Conservation (phyloP, 2,329 filamentous ascomycete species). For the Plenodomus lindquistii region DNA sequence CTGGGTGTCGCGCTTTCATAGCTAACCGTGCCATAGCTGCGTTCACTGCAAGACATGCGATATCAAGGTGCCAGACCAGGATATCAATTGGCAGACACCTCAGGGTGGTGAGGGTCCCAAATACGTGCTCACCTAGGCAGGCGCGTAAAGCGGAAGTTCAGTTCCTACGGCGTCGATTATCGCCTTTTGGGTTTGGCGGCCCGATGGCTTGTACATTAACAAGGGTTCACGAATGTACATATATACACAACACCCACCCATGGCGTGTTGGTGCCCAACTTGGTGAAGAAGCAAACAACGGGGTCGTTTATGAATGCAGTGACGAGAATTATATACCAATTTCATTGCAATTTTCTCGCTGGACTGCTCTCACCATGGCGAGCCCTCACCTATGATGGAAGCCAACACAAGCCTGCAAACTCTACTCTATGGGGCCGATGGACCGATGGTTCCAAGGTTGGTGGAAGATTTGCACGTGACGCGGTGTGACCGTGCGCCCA, state of each 20-base stretch:
- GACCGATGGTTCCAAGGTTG: constrained; percentile 13
- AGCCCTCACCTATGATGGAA: not conserved
- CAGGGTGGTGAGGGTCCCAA: constrained; percentile 82
- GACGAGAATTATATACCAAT: constrained; percentile 2
- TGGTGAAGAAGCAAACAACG: not conserved
- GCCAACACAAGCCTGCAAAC: too few relatives aligned
- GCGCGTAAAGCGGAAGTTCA: not conserved
- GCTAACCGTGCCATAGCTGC: constrained; percentile 64
- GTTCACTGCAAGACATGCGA: constrained; percentile 99
- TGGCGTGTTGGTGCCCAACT: not conserved
- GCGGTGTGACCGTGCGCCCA: constrained; percentile 9
- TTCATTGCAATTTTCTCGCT: not conserved
- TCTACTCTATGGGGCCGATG: constrained; percentile 1
- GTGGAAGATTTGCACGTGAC: constrained; percentile 8
- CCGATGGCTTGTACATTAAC: not conserved
- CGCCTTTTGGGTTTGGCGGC: not conserved
- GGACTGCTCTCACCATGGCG: not conserved
- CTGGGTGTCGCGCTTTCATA: not conserved
- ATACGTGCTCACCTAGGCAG: constrained; percentile 61
- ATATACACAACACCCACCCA: not conserved
- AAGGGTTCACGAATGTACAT: not conserved
- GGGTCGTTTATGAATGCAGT: not conserved
- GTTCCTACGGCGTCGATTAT: not conserved
- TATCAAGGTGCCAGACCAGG: constrained; percentile 95
- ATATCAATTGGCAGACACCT: constrained; percentile 90